Evolutionary conservation across 257 asterid species (phyloP), one percentile per base, ranked within the genome.

Genomic region (Solanum clarkiae): DNA sequence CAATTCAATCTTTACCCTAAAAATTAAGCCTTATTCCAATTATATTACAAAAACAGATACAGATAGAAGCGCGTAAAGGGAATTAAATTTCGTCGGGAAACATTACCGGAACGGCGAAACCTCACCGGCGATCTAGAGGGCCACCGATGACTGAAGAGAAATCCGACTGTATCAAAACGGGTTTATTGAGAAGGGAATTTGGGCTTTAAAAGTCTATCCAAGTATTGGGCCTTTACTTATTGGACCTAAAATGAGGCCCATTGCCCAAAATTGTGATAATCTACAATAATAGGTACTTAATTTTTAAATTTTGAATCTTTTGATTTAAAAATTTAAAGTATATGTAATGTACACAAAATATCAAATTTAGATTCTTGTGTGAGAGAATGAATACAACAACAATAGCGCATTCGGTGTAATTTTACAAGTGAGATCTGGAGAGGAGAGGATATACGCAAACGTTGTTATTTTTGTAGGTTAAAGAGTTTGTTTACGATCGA

Each of bases 341-440:
- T 29, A 29, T 29, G 32, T 29, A 29, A 29, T 29, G 32, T 29
- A 29, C 32, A 29, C 32, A 29, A 45, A 45, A 45, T 45, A 45
- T 45, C 49, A 45, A 45, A 45, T 45, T 8, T 7, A 45, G 49
- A 45, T 7, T 45, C 11, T 45, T 45, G 49, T 45, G 10, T 45
- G 11, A 7, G 49, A 8, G 49, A 45, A 10, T 45, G 49, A 45
- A 45, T 10, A 45, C 10, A 8, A 8, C 9, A 45, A 45, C 0
- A 45, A 45, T 7, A 1, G 8, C 10, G 0, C 4, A 36, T 4
- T 36, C 0, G 0, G 0, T 36, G 6, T 3, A 36, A 36, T 36
- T 4, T 0, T 0, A 36, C 40, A 4, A 36, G 40, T 36, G 6
- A 4, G 6, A 4, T 36, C 40, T 36, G 3, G 3, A 2, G 32